Evolutionary conservation across 176 grass and related monocot species (phyloP), one percentile per base, ranked within the genome.

Genomic region (Otatea glauca): DNA sequence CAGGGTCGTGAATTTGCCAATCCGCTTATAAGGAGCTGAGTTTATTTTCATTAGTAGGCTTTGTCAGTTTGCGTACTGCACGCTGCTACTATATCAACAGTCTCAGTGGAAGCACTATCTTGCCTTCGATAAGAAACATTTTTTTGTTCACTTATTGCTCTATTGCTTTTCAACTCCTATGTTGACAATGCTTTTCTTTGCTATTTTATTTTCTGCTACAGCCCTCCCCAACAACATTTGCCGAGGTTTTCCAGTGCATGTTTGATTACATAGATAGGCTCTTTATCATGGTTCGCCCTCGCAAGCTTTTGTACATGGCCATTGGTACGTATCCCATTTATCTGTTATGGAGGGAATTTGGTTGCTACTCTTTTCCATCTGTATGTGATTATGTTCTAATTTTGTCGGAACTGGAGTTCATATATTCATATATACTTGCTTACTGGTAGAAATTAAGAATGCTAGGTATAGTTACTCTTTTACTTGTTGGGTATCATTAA

Each of bases 241-340:
- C 73, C 56, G 96, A 99, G 70, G 93, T 99, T 62, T 99, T 99
- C 74, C 88, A 94, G 81, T 96, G 96, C 81, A 94, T 99, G 76
- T 99, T 99, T 89, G 93, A 96, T 86, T 99, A 99, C 78, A 99
- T 99, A 23, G 96, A 99, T 66, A 88, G 93, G 76, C 81, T 99
- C 49, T 99, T 99, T 60, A 5, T 88, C 85, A 99, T 99, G 93
- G 93, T 99, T 76, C 96, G 96, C 39, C 96, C 96, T 64, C 89
- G 96, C 42, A 94, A 89, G 74, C 91, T 99, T 78, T 68, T 99
- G 61, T 99, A 91, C 44, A 96, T 99, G 96, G 96, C 96, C 65
- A 99, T 99, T 81, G 96, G 96, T 99, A 89, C 7, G 89, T 87
- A 44, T 53, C 65, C 21, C 48, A 70, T 72, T 34, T 42, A 23